A percentile compares a stretch with the other conserved stretches of the same genome.
Evolutionary conservation across 345 rosid species (phyloP).

Genomic region (Excoecaria cochinchinensis): DNA sequence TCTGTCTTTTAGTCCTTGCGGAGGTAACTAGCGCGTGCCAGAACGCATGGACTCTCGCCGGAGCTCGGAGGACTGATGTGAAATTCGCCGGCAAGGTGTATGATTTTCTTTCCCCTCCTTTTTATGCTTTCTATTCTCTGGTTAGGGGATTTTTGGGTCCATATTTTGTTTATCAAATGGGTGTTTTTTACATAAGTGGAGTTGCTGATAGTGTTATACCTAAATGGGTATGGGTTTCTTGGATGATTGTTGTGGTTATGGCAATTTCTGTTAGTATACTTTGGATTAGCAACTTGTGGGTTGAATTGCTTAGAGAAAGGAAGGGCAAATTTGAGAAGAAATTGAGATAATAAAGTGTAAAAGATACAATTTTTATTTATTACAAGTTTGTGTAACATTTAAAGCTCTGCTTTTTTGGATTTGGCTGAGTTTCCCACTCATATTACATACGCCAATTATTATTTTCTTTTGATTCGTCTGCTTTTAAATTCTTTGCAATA

Average conservation of each 20-base stretch:
- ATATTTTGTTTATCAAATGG: constrained; percentile 59
- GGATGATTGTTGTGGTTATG: constrained; percentile 63
- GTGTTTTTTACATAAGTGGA: constrained; percentile 48
- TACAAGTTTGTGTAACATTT: neutral
- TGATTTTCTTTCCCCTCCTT: constrained; percentile 61
- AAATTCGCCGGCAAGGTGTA: constrained; percentile 50
- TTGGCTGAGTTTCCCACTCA: neutral
- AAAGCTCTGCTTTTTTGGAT: neutral
- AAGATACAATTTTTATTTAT: neutral
- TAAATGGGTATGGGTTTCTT: constrained; percentile 85
- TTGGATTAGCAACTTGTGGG: constrained; percentile 84
- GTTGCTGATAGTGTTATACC: constrained; percentile 57
- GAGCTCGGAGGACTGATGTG: constrained; percentile 48
- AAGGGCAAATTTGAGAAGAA: constrained; percentile 42
- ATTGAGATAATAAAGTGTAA: constrained; percentile 23
- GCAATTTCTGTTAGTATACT: constrained; percentile 74
- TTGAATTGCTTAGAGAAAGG: constrained; percentile 54
- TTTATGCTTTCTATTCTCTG: constrained; percentile 61
- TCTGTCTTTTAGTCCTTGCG: constrained; percentile 63
- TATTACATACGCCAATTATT: neutral
- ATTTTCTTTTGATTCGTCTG: neutral
- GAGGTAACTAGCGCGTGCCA: constrained; percentile 91
- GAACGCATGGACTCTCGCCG: constrained; percentile 83
- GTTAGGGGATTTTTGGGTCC: constrained; percentile 77
- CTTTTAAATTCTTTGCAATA: neutral